Base-by-base conservation (phyloP, 2,329 filamentous ascomycete genomes). In the Fusarium bactridioides region DNA sequence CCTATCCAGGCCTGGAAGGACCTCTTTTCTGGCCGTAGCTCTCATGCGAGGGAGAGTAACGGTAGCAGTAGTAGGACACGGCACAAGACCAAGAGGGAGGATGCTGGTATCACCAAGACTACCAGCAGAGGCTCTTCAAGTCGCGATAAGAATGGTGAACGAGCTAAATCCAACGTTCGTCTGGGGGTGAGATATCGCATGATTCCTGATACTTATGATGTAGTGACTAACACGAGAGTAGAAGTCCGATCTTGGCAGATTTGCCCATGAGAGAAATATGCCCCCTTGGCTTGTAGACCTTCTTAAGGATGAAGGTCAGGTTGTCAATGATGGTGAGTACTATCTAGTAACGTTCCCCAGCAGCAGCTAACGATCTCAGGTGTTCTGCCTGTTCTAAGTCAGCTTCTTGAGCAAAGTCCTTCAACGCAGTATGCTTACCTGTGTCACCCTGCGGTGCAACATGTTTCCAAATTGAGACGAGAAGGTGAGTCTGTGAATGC, bases 381-480 rank as follows among this genome's bases (percentile, higher is more conserved):
- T 18, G 83, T 94, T 15, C 85, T 94, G 60, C 87, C 89, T 0
- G 86, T 91, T 4, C 82, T 95, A 27, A 82, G 85, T 25, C 86
- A 88, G 69, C 83, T 94, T 16, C 88, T 93, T 47, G 86, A 91
- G 44, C 86, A 92, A 61, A 93, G 93, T 75, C 54, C 70, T 1
- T 73, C 74, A 9, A 92, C 94, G 3, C 84, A 88, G 59, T 89
- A 89, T 71, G 93, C 93, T 10, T 97, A 94, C 76, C 84, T 97
- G 38, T 98, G 95, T 80, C 90, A 94, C 76, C 88, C 92, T 3
- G 85, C 86, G 53, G 92, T 94, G 1, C 86, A 90, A 54, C 95
- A 98, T 77, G 87, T 98, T 31, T 93, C 93, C 57, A 97, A 97
- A 77, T 86, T 97, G 58, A 88, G 87, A n/a, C 87, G 85, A 67